Percentiles rank a stretch among this genome's conserved stretches.
These are phyloP conservation scores for Thermochaetoides thermophila DNA, from an alignment of 495 filamentous ascomycete species.

Conservation along the genomic window DNA sequence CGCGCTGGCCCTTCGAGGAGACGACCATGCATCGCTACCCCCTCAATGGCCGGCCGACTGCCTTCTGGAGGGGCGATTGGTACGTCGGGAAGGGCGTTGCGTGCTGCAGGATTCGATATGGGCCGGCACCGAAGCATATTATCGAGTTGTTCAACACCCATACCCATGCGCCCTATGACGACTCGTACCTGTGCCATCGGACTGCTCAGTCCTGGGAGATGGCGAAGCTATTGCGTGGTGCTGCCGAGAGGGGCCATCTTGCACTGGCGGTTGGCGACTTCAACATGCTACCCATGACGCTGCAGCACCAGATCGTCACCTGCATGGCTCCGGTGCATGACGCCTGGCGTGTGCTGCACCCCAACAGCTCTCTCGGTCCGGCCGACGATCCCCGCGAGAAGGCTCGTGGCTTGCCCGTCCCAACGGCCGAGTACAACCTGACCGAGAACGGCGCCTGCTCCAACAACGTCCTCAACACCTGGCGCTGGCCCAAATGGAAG, in stretches of 20 bases:
- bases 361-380: constrained; percentile 61
- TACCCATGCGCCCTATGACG: constrained; percentile 82
- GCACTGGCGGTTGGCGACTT: constrained; percentile 84
- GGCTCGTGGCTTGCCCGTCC: constrained; percentile 36
- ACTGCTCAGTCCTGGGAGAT: constrained; percentile 97
- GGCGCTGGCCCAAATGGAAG: constrained; percentile 65
- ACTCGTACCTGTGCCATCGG: constrained; percentile 69
- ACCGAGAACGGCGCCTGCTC: constrained; percentile 73
- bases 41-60: constrained; percentile 85
- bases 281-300: constrained; percentile 80
- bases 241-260: constrained; percentile 69
- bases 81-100: constrained; percentile 92
- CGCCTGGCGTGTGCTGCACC: constrained; percentile 66
- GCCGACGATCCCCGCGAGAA: constrained; percentile 50
- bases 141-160: constrained; percentile 84
- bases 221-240: constrained; percentile 73
- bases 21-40: constrained; percentile 75
- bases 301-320: constrained; percentile 73
- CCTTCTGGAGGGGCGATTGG: constrained; percentile 90
- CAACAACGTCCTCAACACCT: constrained; percentile 76
- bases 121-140: constrained; percentile 49
- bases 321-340: constrained; percentile 68
- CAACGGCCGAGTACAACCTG: constrained; percentile 63
- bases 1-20: constrained; percentile 90
- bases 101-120: constrained; percentile 63